Base-by-base conservation (phyloP, 2,329 filamentous ascomycete genomes). In the Colletotrichum melonis region DNA sequence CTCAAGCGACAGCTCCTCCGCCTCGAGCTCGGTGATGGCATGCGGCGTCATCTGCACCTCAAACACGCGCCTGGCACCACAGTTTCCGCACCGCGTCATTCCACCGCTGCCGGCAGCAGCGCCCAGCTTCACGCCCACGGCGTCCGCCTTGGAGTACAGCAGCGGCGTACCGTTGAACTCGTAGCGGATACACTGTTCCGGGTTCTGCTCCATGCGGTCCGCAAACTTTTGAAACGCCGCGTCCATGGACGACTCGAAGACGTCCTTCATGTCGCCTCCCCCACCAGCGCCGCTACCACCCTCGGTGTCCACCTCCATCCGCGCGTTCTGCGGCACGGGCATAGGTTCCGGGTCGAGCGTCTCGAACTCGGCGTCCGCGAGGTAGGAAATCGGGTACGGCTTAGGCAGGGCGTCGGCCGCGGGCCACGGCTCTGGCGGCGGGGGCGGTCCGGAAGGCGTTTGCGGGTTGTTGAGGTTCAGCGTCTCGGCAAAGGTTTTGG, bases 41-140 rank as follows among this genome's bases (percentile, higher is more conserved):
- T 97, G 93, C 54, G 97, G 97, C 76, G 93, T 95, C 76, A 99
- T 86, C 86, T 99, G 97, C 72, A 98, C 87, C 87, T 99, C 97
- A 81, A 98, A 98, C 16, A 93, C 91, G 75, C 96, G 90, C 63
- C 89, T 86, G 0, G 88, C 89, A 9, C 93, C 93, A 82, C 97
- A 99, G 78, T 91, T 93, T 32, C 84, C 84, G 81, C 97, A 99
- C 11, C 91, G 85, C 1, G 96, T 95, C 32, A 98, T 91, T 79
- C 77, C 14, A 28, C 77, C 72, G 14, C 79, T 72, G 66, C 80
- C 80, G 7, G 38, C 38, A 42, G 38, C 38, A 4, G 38, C 14
- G 54, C 80, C 79, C 12, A 98, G 84, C 38, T 91, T 77, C 78
- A 90, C 90, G 0, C 94, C 95, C 1, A 97, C 90, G 0, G 86